Conservation (phyloP, 2,329 filamentous ascomycete species). For the Penicillium sp. region DNA sequence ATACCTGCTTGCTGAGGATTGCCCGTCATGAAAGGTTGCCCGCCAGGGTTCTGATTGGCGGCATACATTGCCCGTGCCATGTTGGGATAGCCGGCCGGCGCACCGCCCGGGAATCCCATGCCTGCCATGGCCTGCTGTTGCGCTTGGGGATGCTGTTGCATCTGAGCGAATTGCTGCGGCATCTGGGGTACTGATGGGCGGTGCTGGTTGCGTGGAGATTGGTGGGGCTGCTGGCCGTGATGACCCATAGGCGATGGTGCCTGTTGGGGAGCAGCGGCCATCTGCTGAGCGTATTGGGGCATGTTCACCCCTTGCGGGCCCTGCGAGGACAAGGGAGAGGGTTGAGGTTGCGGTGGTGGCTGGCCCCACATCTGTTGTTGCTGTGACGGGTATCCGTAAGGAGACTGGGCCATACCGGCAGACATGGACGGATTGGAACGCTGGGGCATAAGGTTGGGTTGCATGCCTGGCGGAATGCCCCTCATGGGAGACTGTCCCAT, state of each 20-base stretch:
- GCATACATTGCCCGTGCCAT: conserved; percentile 41
- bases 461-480: conserved; percentile 61
- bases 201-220: conserved; percentile 44
- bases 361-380: conserved; percentile 68
- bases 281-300: conserved; percentile 41
- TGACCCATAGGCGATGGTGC: conserved; percentile 39
- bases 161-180: conserved; percentile 35
- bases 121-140: conserved; percentile 36
- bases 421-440: conserved; percentile 61
- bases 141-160: conserved; percentile 35
- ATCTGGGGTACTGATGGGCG: conserved; percentile 39
- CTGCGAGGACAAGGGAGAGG: conserved; percentile 50
- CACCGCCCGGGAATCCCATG: conserved; percentile 38
- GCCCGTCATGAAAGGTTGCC: conserved; percentile 35
- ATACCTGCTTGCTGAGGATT: conserved; percentile 38
- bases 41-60: conserved; percentile 32
- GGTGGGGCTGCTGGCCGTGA: conserved; percentile 36
- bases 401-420: conserved; percentile 47
- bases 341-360: conserved; percentile 62
- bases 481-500: conserved; percentile 72
- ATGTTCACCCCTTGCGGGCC: conserved; percentile 41
- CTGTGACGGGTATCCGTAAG: conserved; percentile 58
- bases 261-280: conserved; percentile 39
- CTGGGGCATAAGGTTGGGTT: conserved; percentile 63
- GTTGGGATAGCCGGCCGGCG: conserved; percentile 32